Percentiles rank a stretch among this genome's conserved stretches.
phyloP scores from a whole-genome alignment of 169 alveolate genomes.

The Cryptosporidium andersoni region DNA sequence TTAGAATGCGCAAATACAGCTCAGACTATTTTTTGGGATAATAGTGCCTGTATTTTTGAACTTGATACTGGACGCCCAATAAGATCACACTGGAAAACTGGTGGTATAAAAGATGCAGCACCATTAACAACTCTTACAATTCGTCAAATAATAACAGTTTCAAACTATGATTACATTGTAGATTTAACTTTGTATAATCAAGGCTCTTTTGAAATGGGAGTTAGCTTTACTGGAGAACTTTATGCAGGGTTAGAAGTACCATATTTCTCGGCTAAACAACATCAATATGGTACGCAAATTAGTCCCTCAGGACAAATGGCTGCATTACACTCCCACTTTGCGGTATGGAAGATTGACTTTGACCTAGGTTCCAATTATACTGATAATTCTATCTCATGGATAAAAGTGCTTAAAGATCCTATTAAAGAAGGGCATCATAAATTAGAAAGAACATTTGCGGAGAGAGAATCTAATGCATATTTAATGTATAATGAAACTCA shows the following conservation, averaged over 20 bases:
- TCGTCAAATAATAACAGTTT: conserved; percentile 76
- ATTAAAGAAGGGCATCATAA: conserved; percentile 74
- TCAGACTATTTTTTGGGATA: conserved; percentile 71
- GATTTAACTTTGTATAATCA: conserved; percentile 74
- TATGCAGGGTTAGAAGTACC: conserved; percentile 81
- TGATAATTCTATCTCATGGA: conserved; percentile 73
- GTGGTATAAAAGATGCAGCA: conserved; percentile 77
- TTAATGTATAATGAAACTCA: conserved; percentile 73
- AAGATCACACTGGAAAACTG: conserved; percentile 77
- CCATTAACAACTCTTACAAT: conserved; percentile 74
- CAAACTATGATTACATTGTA: conserved; percentile 78
- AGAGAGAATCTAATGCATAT: conserved; percentile 73
- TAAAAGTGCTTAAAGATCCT: conserved; percentile 74
- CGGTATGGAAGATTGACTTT: conserved; percentile 78
- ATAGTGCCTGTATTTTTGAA: conserved; percentile 77
- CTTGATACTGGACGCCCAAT: conserved; percentile 77
- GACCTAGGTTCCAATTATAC: conserved; percentile 74
- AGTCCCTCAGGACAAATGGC: conserved; percentile 79
- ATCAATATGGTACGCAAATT: conserved; percentile 74
- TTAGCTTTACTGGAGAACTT: conserved; percentile 78
- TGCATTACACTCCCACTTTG: conserved; percentile 78
- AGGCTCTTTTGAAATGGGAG: conserved; percentile 74
- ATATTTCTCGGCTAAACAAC: conserved; percentile 76
- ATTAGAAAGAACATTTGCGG: conserved; percentile 73
- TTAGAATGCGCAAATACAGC: conserved; percentile 78